phyloP scores from a whole-genome alignment of 306 rosid species.

The Ormosia semicastrata region DNA sequence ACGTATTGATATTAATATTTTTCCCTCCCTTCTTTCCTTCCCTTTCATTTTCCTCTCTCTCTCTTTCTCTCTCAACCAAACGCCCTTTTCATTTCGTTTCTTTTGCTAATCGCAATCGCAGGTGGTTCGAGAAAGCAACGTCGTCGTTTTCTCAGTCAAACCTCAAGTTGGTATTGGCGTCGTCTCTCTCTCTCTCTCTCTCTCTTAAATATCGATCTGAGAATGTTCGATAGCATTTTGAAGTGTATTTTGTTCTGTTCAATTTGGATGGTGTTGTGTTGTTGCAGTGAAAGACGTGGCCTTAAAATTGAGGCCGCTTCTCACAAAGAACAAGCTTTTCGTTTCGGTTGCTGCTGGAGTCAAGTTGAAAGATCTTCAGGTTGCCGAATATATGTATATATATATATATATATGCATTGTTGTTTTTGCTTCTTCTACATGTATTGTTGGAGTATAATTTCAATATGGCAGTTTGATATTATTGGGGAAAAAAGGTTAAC shows the following conservation, averaged over 20 bases:
- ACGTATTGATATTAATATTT: constrained; percentile 21
- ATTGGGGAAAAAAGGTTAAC: not conserved
- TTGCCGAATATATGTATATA: not conserved
- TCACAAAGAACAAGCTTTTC: constrained; percentile 76
- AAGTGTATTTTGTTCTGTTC: not conserved
- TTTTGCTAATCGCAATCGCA: constrained; percentile 6
- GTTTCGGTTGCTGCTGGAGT: constrained; percentile 96
- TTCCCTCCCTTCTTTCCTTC: not conserved
- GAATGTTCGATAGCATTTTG: not conserved
- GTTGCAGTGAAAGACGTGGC: constrained; percentile 67
- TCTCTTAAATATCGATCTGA: not conserved
- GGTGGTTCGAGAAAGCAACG: constrained; percentile 81
- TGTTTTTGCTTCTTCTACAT: not conserved
- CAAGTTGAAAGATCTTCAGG: constrained; percentile 93
- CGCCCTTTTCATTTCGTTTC: not conserved
- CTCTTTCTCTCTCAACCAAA: not conserved
- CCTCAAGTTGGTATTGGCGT: constrained; percentile 72
- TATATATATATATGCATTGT: no score
- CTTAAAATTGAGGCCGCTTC: constrained; percentile 58
- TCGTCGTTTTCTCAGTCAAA: constrained; percentile 84
- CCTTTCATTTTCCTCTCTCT: not conserved
- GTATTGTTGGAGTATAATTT: not conserved
- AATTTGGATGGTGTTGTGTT: not conserved
- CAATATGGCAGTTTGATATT: not conserved
- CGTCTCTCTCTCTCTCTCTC: not conserved